phyloP scores from a whole-genome alignment of 2,329 filamentous ascomycete genomes.

The Arthrinium puccinioides region DNA sequence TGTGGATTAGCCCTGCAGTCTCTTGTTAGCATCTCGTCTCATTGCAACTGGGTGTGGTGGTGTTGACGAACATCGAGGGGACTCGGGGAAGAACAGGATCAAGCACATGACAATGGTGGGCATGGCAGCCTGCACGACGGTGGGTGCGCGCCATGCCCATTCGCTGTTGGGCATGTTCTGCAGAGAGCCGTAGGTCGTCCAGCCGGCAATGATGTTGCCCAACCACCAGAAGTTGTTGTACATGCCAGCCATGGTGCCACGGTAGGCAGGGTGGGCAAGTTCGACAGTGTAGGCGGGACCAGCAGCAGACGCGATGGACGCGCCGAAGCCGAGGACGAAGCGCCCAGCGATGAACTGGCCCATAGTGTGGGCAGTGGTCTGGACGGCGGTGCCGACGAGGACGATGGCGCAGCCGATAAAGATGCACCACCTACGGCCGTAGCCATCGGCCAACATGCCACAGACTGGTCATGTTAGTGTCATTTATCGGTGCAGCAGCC shows the following conservation, averaged over 20 bases:
- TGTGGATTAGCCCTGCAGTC: constrained; percentile 24
- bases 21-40: neutral
- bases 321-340: constrained; percentile 50
- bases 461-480: constrained; percentile 24
- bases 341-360: constrained; percentile 49
- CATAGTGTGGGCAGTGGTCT: constrained; percentile 36
- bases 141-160: constrained; percentile 53
- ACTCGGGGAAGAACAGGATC: constrained; percentile 26
- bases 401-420: constrained; percentile 47
- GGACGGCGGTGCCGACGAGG: constrained; percentile 41
- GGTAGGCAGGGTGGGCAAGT: constrained; percentile 54
- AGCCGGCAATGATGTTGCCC: constrained; percentile 48
- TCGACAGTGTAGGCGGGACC: constrained; percentile 59
- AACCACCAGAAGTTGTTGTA: constrained; percentile 37
- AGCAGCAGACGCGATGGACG: constrained; percentile 50
- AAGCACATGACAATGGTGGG: constrained; percentile 37
- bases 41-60: too few relatives aligned
- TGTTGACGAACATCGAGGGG: constrained; percentile 7
- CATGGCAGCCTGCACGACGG: constrained; percentile 42
- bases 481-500: neutral
- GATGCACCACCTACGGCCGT: constrained; percentile 47
- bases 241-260: constrained; percentile 50
- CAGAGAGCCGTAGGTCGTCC: constrained; percentile 38
- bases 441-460: constrained; percentile 41
- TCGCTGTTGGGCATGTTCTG: constrained; percentile 28